Conservation (phyloP, 1,284 basidiomycete species). For the Pseudozyma thailandica region DNA sequence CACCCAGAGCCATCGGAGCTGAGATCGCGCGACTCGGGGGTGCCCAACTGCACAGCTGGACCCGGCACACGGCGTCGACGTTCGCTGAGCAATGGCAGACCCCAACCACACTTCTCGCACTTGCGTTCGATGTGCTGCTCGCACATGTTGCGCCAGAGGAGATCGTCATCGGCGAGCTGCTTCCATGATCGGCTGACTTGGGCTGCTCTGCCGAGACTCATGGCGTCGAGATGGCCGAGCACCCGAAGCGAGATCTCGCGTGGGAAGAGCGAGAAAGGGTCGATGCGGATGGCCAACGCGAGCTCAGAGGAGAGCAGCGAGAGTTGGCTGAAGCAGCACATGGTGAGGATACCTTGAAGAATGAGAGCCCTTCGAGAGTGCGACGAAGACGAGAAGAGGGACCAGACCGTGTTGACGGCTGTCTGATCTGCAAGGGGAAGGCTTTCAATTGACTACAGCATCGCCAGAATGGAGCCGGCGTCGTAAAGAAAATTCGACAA, state of each 20-base stretch:
- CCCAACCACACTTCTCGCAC: constrained; percentile 98
- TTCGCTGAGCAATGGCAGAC: constrained; percentile 84
- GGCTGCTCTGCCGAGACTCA: constrained; percentile 91
- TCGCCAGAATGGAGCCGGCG: background rate
- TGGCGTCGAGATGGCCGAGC: constrained; percentile 92
- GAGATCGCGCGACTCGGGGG: constrained; percentile 52
- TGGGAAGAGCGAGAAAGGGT: constrained; percentile 91
- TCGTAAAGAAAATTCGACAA: constrained; percentile 1
- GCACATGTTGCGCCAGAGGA: constrained; percentile 95
- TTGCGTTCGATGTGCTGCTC: constrained; percentile 98
- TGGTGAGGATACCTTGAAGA: constrained; percentile 95
- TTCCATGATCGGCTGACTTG: constrained; percentile 91
- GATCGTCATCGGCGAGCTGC: constrained; percentile 90
- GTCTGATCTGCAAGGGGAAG: constrained; percentile 89
- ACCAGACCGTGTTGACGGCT: constrained; percentile 93
- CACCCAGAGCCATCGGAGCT: constrained; percentile 54
- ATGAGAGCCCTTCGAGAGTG: constrained; percentile 91
- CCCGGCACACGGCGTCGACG: constrained; percentile 72
- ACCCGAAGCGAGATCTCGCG: constrained; percentile 90
- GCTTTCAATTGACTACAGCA: constrained; percentile 83
- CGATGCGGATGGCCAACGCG: constrained; percentile 84
- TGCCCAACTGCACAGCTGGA: constrained; percentile 47
- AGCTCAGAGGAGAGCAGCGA: constrained; percentile 94
- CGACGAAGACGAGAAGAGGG: constrained; percentile 92
- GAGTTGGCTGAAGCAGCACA: constrained; percentile 99